Evolutionary conservation across 1,284 basidiomycete species (phyloP).

Genomic region (Cystobasidiaceae sp.): DNA sequence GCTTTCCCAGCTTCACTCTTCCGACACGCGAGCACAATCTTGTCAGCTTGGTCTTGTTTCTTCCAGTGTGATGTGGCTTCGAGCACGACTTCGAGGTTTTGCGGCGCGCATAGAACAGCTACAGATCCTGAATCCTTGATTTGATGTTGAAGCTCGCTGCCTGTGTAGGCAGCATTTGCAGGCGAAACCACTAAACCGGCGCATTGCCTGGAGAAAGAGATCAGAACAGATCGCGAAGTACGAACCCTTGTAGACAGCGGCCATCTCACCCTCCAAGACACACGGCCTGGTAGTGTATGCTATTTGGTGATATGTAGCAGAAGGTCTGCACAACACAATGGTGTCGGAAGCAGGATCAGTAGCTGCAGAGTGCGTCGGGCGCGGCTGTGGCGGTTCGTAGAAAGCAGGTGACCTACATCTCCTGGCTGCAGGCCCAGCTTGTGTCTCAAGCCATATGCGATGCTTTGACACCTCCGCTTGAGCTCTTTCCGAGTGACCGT

Average conservation of each 20-base stretch:
- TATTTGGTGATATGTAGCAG: conserved; percentile 39
- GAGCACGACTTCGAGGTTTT: conserved; percentile 30
- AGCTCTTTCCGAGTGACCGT: conserved; percentile 25
- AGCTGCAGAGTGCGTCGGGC: too few species aligned
- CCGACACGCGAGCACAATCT: conserved; percentile 33
- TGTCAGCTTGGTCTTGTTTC: conserved; percentile 21
- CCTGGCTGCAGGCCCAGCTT: conserved; percentile 20
- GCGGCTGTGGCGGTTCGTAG: too few species aligned
- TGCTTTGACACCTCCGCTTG: conserved; percentile 22
- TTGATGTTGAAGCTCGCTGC: conserved; percentile 35
- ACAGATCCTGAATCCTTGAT: conserved; percentile 30
- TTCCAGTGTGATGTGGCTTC: conserved; percentile 34
- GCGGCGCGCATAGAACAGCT: conserved; percentile 35
- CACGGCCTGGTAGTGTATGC: conserved; percentile 7
- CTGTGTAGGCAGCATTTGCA: conserved; percentile 39
- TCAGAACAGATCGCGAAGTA: background rate
- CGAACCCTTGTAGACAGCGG: background rate
- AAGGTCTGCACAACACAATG: too few species aligned
- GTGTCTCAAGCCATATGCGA: conserved; percentile 35
- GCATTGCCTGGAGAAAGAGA: conserved; percentile 30
- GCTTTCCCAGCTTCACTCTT: background rate
- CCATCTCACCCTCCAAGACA: conserved; percentile 1
- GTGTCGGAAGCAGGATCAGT: too few species aligned
- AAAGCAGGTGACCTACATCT: conserved; percentile 9
- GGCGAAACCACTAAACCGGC: conserved; percentile 37